A percentile compares a stretch with the other conserved stretches of the same genome.
phyloP scores from a whole-genome alignment of 1,284 basidiomycete genomes.

The Puccinia triticina region DNA sequence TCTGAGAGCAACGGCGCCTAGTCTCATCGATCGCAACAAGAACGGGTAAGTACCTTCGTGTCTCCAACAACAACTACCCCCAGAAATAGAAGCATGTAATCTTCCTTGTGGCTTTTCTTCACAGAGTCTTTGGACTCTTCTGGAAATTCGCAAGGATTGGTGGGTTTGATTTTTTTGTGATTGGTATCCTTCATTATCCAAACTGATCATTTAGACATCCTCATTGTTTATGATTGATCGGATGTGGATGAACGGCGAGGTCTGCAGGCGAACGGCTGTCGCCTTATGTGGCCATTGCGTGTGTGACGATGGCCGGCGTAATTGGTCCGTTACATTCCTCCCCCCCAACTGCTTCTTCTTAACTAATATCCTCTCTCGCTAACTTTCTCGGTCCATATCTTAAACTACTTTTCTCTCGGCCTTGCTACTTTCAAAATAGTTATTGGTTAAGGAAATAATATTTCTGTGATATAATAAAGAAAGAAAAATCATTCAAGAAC shows the following conservation, averaged over 20 bases:
- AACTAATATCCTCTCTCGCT: no score
- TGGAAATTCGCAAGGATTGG: constrained; percentile 92
- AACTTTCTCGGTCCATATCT: no score
- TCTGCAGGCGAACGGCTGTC: constrained; percentile 73
- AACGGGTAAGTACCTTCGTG: constrained; percentile 67
- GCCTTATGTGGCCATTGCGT: constrained; percentile 78
- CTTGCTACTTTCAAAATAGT: no score
- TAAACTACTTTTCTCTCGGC: no score
- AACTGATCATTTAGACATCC: no score
- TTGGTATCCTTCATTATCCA: neutral
- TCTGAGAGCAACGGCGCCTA: constrained; percentile 84
- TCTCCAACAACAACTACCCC: neutral
- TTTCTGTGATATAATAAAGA: no score
- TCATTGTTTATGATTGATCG: no score
- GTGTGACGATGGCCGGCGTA: constrained; percentile 75
- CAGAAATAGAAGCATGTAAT: no score
- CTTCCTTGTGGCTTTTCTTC: neutral
- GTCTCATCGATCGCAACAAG: constrained; percentile 89
- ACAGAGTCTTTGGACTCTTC: constrained; percentile 85
- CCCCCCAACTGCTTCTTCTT: no score
- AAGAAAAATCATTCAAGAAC: no score
- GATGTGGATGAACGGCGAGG: neutral
- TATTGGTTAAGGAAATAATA: no score
- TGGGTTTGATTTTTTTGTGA: constrained; percentile 60
- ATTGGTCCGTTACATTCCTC: constrained; percentile 62